phyloP scores from a whole-genome alignment of 495 filamentous ascomycete genomes.

The Paragyromitra xinjiangensis region DNA sequence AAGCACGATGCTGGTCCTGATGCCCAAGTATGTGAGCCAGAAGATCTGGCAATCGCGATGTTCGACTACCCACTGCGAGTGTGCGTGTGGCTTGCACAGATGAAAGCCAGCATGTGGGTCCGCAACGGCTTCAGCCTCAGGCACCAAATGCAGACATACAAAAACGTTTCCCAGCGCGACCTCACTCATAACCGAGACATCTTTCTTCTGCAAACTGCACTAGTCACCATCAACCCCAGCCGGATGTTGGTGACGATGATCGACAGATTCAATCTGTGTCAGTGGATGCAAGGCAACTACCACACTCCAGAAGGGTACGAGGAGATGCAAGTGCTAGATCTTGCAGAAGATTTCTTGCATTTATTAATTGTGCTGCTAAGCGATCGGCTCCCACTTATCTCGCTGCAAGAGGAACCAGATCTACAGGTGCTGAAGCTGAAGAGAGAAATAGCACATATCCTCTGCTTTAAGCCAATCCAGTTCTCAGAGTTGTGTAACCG shows the following conservation, averaged over 20 bases:
- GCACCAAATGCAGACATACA: slow-evolving; percentile 92
- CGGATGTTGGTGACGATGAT: slow-evolving; percentile 88
- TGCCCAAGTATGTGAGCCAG: slow-evolving; percentile 63
- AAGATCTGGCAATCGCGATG: slow-evolving; percentile 83
- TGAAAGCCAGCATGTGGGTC: slow-evolving; percentile 98
- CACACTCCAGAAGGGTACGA: slow-evolving; percentile 75
- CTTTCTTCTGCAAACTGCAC: slow-evolving; percentile 87
- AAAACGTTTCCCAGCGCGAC: slow-evolving; percentile 84
- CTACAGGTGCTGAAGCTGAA: slow-evolving; percentile 76
- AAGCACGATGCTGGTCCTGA: slow-evolving; percentile 17
- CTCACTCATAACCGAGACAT: slow-evolving; percentile 94
- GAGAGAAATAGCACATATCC: slow-evolving; percentile 87
- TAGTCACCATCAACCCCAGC: slow-evolving; percentile 85
- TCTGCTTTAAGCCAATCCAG: slow-evolving; percentile 94
- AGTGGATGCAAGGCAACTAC: slow-evolving; percentile 88
- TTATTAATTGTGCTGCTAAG: slow-evolving; percentile 89
- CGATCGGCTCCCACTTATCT: slow-evolving; percentile 82
- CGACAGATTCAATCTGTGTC: slow-evolving; percentile 86
- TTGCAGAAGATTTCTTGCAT: slow-evolving; percentile 95
- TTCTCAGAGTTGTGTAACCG: slow-evolving; percentile 87
- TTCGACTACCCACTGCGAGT: slow-evolving; percentile 94
- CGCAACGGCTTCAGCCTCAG: slow-evolving; percentile 93
- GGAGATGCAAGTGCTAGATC: slow-evolving; percentile 83
- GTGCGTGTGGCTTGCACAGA: slow-evolving; percentile 95
- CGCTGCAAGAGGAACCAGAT: slow-evolving; percentile 70